Evolutionary conservation across 2,329 filamentous ascomycete genomes (phyloP).

Genomic region (Colletotrichum gigasporum): DNA sequence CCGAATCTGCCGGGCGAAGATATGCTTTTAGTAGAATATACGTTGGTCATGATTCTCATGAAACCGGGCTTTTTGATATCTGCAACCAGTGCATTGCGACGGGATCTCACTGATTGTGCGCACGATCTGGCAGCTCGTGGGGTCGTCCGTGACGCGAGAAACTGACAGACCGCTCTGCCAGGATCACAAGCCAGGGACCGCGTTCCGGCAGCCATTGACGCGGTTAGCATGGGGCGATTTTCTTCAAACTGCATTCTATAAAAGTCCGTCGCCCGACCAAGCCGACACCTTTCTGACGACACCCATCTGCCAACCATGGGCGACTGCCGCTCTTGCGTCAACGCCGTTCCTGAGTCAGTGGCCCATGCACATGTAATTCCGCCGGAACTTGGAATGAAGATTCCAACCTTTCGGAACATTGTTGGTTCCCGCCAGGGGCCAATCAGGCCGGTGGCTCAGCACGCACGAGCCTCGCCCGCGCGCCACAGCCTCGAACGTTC

Average conservation of each 20-base stretch:
- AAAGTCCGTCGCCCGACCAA: background rate
- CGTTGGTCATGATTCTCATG: constrained; percentile 10
- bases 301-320: background rate
- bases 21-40: constrained; percentile 29
- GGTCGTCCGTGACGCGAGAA: too few relatives aligned
- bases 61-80: too few relatives aligned
- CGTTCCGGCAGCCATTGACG: background rate
- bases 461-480: constrained; percentile 2
- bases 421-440: background rate
- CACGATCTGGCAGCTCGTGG: too few relatives aligned
- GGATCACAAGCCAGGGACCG: background rate
- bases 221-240: background rate
- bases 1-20: constrained; percentile 15
- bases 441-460: constrained; percentile 10
- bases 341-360: background rate
- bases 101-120: background rate
- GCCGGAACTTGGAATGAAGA: too few relatives aligned
- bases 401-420: background rate
- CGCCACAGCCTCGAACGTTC: constrained; percentile 21
- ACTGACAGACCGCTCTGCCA: background rate
- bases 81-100: background rate
- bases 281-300: background rate
- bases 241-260: too few relatives aligned
- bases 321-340: constrained; percentile 2
- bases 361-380: background rate